A percentile compares a stretch with the other conserved stretches of the same genome.
Evolutionary conservation across 441 rosid genomes (phyloP).

Genomic region (Monsonia emarginata): DNA sequence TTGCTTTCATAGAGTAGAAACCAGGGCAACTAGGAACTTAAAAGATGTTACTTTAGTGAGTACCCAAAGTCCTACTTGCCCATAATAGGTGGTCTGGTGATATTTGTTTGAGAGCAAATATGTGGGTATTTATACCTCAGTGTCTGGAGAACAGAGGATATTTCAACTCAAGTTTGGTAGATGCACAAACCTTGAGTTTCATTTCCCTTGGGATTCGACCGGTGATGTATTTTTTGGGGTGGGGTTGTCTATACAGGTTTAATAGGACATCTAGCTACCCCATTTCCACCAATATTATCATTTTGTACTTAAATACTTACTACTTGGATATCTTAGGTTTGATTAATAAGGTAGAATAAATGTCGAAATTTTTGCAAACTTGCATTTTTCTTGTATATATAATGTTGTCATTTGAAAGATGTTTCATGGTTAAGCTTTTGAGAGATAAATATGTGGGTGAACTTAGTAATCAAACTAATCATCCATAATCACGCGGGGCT

Average conservation of each 20-base stretch:
- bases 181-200: background rate
- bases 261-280: background rate
- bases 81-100: background rate
- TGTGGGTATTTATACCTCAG: background rate
- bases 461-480: background rate
- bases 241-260: background rate
- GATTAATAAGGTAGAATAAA: background rate
- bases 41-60: background rate
- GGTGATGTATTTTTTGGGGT: background rate
- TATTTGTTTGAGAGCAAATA: background rate
- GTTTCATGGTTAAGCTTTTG: no score
- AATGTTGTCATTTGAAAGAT: background rate
- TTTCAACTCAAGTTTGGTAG: background rate
- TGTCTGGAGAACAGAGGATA: background rate
- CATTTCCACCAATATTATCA: background rate
- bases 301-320: background rate
- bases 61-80: background rate
- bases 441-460: no score
- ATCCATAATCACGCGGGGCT: background rate
- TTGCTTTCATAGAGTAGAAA: background rate
- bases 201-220: background rate
- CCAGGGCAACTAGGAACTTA: background rate
- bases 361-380: background rate
- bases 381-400: background rate
- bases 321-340: background rate